Conservation (phyloP, 83 land plant genomes). For the Picea abies region DNA sequence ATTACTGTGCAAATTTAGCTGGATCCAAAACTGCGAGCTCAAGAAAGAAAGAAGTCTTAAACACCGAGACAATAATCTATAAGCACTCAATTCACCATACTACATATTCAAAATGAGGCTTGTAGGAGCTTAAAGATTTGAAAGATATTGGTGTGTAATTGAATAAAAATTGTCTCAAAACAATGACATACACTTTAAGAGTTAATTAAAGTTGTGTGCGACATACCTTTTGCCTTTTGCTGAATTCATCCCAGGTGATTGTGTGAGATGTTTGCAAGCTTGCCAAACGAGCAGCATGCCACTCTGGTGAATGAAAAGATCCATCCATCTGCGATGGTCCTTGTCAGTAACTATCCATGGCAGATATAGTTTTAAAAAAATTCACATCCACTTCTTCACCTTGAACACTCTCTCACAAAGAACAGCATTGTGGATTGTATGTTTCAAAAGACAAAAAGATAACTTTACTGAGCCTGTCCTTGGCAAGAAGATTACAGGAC, state of each 20-base stretch:
- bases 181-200: not conserved
- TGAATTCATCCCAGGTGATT: conserved; percentile 97
- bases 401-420: not conserved
- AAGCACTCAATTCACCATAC: not conserved
- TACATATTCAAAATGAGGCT: not conserved
- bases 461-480: not conserved
- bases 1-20: not conserved
- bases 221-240: conserved; percentile 82
- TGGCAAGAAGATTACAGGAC: not conserved
- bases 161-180: not conserved
- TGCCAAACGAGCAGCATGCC: conserved; percentile 99
- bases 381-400: not conserved
- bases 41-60: not conserved
- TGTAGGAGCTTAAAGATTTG: no score
- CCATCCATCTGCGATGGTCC: conserved; percentile 97
- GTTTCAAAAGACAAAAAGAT: not conserved
- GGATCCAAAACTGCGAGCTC: not conserved
- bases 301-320: conserved; percentile 99
- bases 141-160: no score
- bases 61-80: not conserved
- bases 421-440: not conserved
- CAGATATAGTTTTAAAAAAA: not conserved
- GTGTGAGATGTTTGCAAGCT: conserved; percentile 97
- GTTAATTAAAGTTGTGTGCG: not conserved
- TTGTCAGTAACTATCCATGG: conserved; percentile 74